Evolutionary conservation across 495 filamentous ascomycete genomes (phyloP).

Genomic region (Staphylotrichum tortipilum): DNA sequence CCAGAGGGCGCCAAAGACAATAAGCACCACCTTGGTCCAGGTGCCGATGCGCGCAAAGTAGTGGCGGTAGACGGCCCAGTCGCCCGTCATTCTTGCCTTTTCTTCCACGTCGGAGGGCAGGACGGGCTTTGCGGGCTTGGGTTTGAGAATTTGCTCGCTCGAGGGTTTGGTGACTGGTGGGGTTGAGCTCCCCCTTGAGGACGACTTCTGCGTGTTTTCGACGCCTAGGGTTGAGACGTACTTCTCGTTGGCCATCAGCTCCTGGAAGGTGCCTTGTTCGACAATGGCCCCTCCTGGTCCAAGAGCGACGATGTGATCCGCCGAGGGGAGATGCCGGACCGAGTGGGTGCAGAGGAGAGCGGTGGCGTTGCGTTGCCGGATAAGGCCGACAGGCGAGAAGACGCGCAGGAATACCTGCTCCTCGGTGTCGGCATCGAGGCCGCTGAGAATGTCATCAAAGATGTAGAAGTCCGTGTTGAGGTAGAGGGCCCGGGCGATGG

Average conservation of each 20-base stretch:
- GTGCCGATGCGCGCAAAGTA: slow-evolving; percentile 15
- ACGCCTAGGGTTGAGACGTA: slow-evolving; percentile 17
- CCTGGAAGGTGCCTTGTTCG: slow-evolving; percentile 22
- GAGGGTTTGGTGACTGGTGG: background rate
- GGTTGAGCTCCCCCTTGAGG: slow-evolving; percentile 1
- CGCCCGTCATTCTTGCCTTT: slow-evolving; percentile 11
- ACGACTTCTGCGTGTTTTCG: background rate
- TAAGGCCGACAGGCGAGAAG: slow-evolving; percentile 26
- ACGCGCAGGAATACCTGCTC: slow-evolving; percentile 50
- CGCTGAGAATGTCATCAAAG: slow-evolving; percentile 49
- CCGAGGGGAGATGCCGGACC: slow-evolving; percentile 36
- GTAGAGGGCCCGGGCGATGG: slow-evolving; percentile 29
- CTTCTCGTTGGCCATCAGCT: slow-evolving; percentile 16
- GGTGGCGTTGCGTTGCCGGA: slow-evolving; percentile 18
- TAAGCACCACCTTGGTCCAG: background rate
- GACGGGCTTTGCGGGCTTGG: background rate
- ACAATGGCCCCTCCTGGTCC: slow-evolving; percentile 16
- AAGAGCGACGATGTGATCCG: slow-evolving; percentile 40
- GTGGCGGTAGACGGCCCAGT: slow-evolving; percentile 16
- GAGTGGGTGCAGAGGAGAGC: slow-evolving; percentile 23
- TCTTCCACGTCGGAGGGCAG: background rate
- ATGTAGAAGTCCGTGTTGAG: slow-evolving; percentile 20
- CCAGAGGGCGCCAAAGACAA: slow-evolving; percentile 4
- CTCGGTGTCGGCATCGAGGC: slow-evolving; percentile 54
- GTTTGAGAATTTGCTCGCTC: no score